Evolutionary conservation across 2,329 filamentous ascomycete species (phyloP).

Genomic region (Mycosphaerella arachidis): DNA sequence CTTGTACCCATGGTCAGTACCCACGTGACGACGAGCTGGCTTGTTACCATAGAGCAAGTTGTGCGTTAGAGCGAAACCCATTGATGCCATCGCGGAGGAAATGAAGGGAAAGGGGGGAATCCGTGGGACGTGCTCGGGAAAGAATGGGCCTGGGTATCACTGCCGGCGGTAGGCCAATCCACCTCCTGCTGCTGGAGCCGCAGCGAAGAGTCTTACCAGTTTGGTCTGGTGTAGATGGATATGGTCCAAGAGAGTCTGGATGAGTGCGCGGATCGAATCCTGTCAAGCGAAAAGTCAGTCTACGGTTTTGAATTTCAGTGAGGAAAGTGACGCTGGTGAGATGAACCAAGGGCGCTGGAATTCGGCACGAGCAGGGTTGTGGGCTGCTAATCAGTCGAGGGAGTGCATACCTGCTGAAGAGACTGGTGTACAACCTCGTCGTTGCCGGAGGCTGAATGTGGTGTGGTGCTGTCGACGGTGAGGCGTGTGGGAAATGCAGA

Average conservation of each 20-base stretch:
- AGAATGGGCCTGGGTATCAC: background rate
- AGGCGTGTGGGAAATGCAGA: constrained; percentile 13
- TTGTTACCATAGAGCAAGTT: constrained; percentile 16
- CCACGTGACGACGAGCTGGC: constrained; percentile 14
- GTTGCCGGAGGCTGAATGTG: constrained; percentile 13
- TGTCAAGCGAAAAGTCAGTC: constrained; percentile 4
- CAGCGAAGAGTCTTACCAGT: constrained; percentile 21
- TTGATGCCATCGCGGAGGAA: constrained; percentile 14
- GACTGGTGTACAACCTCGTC: constrained; percentile 80
- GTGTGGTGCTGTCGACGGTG: constrained; percentile 23
- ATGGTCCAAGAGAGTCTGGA: constrained; percentile 19
- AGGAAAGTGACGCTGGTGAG: background rate
- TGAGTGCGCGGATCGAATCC: constrained; percentile 10
- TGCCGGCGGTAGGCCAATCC: constrained; percentile 1
- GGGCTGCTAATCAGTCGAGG: constrained; percentile 57
- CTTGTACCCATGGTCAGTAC: constrained; percentile 21
- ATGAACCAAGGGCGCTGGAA: background rate
- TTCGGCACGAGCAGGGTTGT: constrained; percentile 1
- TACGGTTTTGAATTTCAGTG: background rate
- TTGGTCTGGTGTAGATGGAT: constrained; percentile 24
- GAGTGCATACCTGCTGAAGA: constrained; percentile 99
- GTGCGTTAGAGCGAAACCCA: constrained; percentile 11
- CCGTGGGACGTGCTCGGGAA: constrained; percentile 8
- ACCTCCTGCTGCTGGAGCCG: constrained; percentile 9
- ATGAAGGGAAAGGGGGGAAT: constrained; percentile 5